Base-by-base conservation (phyloP, 768 basidiomycete genomes). In the Suillus subluteus region DNA sequence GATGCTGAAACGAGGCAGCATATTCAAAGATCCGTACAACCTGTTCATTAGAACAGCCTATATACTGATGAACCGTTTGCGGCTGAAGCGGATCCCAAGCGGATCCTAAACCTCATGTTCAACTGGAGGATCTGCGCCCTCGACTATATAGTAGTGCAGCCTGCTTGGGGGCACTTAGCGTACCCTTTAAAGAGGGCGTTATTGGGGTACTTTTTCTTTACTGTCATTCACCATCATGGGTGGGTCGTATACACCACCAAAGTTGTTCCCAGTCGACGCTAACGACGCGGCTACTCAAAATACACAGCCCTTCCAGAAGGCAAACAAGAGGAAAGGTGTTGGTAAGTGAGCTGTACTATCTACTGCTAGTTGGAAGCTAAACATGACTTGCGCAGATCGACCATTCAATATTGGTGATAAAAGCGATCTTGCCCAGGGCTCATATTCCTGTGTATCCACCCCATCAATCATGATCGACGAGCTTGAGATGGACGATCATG, bases 401-500 rank as follows among this genome's bases (percentile, higher is more conserved):
- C 55, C 35, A 37, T 2, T n/a, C 12, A 6, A 37, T 13, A 13
- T 21, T 2, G 54, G 12, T 58, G 37, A 37, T 37, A 11, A 9
- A 37, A 37, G 35, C 6, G 35, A 35, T 35, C 6, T 35, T 35
- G 35, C n/a, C 35, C 21, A 12, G 21, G 35, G 35, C 55, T 58
- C 35, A 58, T 37, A 58, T 58, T 58, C 55, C 21, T 6, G 35
- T 37, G 21, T 21, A 37, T 58, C 55, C 35, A 37, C 35, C 21
- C 35, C 55, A n/a, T 37, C 55, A 11, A 58, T 58, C 12, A n/a
- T 1, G 35, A 58, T 58, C 21, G 55, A 37, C 11, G 55, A 35
- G 11, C 8, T 21, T 44, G 48, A 50, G 48, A 58, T 58, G 35
- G 56, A 58, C 56, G 21, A 58, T 58, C 21, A 44, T 44, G 56